Evolutionary conservation across 768 basidiomycete species (phyloP).

Genomic region (Tubosaeta brunneosetosa): DNA sequence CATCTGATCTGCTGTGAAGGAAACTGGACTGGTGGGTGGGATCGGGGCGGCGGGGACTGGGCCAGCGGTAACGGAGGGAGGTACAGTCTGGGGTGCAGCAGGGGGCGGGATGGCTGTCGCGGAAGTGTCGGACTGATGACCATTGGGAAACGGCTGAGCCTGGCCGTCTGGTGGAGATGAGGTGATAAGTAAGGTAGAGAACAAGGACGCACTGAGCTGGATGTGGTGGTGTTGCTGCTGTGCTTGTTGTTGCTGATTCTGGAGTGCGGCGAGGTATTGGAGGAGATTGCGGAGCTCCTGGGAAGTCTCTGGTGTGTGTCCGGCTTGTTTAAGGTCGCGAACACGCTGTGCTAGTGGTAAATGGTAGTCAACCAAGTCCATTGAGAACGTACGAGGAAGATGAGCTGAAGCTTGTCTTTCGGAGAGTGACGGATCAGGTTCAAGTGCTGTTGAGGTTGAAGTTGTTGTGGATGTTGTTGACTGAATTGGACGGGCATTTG

Average conservation of each 20-base stretch:
- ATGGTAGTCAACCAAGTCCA: neutral
- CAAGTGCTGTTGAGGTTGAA: constrained; percentile 7
- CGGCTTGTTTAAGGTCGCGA: constrained; percentile 39
- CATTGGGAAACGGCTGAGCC: constrained; percentile 38
- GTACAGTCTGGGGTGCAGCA: constrained; percentile 28
- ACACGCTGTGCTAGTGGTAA: constrained; percentile 35
- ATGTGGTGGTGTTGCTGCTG: constrained; percentile 28
- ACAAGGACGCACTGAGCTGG: constrained; percentile 30
- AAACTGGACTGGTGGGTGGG: constrained; percentile 67
- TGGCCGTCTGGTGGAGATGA: constrained; percentile 32
- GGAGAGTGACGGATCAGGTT: constrained; percentile 9
- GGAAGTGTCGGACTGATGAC: constrained; percentile 32
- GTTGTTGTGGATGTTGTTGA: constrained; percentile 15
- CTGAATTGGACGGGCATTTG: constrained; percentile 24
- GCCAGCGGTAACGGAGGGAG: constrained; percentile 43
- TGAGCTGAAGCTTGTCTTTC: constrained; percentile 26
- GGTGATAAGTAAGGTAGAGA: neutral
- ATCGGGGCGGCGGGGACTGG: constrained; percentile 47
- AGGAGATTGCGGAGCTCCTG: constrained; percentile 41
- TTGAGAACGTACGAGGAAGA: constrained; percentile 12
- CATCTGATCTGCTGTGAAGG: constrained; percentile 75
- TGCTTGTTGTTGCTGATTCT: constrained; percentile 22
- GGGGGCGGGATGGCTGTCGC: constrained; percentile 25
- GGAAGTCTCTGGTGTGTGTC: constrained; percentile 42
- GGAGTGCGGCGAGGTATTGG: constrained; percentile 33